Conservation (phyloP, 305 asterid species). For the Ilex paraguariensis region DNA sequence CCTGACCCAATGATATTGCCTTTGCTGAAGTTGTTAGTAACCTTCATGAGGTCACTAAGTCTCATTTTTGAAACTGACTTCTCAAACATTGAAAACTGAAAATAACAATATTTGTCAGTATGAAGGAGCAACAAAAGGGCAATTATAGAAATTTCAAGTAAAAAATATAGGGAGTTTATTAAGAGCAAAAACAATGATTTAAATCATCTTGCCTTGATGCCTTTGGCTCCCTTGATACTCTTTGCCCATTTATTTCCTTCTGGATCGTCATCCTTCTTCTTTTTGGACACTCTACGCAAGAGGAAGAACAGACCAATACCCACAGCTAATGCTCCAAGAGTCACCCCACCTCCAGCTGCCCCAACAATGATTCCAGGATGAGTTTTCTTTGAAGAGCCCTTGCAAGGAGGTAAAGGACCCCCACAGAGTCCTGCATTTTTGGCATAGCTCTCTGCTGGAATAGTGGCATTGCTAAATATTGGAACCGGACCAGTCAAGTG, state of each 20-base stretch:
- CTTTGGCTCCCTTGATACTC: slow-evolving; percentile 31
- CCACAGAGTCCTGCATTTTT: slow-evolving; percentile 37
- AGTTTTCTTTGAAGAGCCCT: slow-evolving; percentile 2
- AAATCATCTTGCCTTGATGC: slow-evolving; percentile 15
- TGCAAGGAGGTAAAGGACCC: slow-evolving; percentile 9
- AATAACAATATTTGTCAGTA: background rate
- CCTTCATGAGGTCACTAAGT: slow-evolving; percentile 20
- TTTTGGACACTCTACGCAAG: slow-evolving; percentile 12
- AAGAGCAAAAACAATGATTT: background rate
- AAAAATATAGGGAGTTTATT: too few relatives aligned
- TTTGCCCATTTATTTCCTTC: slow-evolving; percentile 49
- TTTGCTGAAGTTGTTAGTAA: slow-evolving; percentile 18
- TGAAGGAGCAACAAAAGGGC: too few relatives aligned
- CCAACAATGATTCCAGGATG: slow-evolving; percentile 11
- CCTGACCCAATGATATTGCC: slow-evolving; percentile 17
- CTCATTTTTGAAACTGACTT: slow-evolving; percentile 23
- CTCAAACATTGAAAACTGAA: slow-evolving; percentile 20
- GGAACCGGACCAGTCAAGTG: slow-evolving; percentile 28
- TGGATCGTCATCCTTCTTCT: slow-evolving; percentile 34
- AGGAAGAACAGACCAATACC: slow-evolving; percentile 1
- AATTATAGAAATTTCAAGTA: too few relatives aligned
- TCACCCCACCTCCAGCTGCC: slow-evolving; percentile 24
- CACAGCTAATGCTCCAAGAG: slow-evolving; percentile 9
- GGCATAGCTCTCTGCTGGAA: slow-evolving; percentile 11
- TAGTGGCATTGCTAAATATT: background rate